Evolutionary conservation across 106 monocot species (phyloP).

Genomic region (Dioscorea alata): DNA sequence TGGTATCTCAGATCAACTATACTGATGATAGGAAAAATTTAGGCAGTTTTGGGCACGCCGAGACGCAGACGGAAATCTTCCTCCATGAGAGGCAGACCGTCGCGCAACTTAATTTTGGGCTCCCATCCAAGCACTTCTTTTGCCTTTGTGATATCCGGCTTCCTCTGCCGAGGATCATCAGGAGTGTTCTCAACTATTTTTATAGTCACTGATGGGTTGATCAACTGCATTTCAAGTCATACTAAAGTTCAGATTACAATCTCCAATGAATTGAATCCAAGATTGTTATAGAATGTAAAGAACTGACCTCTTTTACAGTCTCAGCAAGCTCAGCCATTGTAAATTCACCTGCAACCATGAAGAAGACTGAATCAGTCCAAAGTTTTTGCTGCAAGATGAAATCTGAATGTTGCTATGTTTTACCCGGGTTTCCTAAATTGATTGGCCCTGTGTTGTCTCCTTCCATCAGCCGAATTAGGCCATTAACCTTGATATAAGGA

Average conservation of each 20-base stretch:
- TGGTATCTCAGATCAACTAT: too few species aligned
- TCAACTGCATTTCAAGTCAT: slow-evolving; percentile 37
- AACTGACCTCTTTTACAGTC: slow-evolving; percentile 83
- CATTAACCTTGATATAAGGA: slow-evolving; percentile 31
- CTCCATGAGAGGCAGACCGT: slow-evolving; percentile 80
- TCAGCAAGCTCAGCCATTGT: slow-evolving; percentile 96
- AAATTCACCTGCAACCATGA: slow-evolving; percentile 65
- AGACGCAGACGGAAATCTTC: slow-evolving; percentile 69
- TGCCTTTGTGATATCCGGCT: slow-evolving; percentile 81
- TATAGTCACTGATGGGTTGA: slow-evolving; percentile 38
- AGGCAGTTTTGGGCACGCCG: slow-evolving; percentile 38
- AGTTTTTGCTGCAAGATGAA: too few species aligned
- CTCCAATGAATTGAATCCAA: too few species aligned
- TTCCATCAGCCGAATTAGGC: slow-evolving; percentile 87
- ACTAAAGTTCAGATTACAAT: not conserved
- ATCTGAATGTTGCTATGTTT: not conserved
- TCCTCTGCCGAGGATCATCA: slow-evolving; percentile 81
- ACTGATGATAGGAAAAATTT: not conserved
- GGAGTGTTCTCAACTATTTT: slow-evolving; percentile 72
- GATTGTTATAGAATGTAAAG: too few species aligned
- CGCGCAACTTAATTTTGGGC: slow-evolving; percentile 49
- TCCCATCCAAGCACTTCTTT: slow-evolving; percentile 74
- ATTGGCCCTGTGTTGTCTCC: slow-evolving; percentile 91
- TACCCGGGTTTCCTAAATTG: slow-evolving; percentile 93
- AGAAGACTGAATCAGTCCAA: too few species aligned